Evolutionary conservation across 1,139 yeast genomes (phyloP), one percentile per base, ranked within the genome.

Genomic region (Kurtzmaniella quercitrusa): DNA sequence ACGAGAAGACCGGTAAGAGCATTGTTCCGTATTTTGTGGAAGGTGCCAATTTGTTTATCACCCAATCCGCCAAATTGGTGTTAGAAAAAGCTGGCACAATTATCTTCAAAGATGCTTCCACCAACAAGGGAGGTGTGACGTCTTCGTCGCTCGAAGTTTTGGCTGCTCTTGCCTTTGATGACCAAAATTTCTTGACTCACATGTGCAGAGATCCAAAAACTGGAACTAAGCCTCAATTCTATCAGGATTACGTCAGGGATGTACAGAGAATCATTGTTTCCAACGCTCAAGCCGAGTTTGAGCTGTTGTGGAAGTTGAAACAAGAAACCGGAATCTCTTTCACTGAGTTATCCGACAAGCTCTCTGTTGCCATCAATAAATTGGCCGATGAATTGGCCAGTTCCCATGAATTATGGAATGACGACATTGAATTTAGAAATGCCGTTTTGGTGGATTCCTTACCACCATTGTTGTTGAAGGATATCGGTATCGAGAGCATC

Each of bases 111-210:
- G 98, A 93, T 71, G 96, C 98, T 16, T 88, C 97, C 16, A 89
- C 98, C 45, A 93, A 93, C 68, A 93, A 93, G 70, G 98, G 98
- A 60, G 98, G 98, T 70, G 98, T 93, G 44, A 93, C 98, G 1
- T 91, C 98, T 1, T 90, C 97, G 1, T 91, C 98, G 1, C 74
- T 89, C 54, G 98, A 93, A 68, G 98, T 93, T 16, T 77, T 93
- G 57, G 96, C 98, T 12, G 93, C 98, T 3, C 79, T 93, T 51
- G 86, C 96, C 2, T 85, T 93, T 62, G 91, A 84, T 57, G 98
- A 93, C 64, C 79, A 77, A 45, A 90, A 83, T 39, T 93, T 91
- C 72, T 73, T 79, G 58, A 63, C 74, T 48, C 68, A 83, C 61
- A 86, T 86, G 95, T 86, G 95, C 63, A 81, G 86, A 46, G 75